A percentile compares a stretch with the other conserved stretches of the same genome.
Conservation (phyloP, 2,329 filamentous ascomycete species). For the Cytospora piceae region DNA sequence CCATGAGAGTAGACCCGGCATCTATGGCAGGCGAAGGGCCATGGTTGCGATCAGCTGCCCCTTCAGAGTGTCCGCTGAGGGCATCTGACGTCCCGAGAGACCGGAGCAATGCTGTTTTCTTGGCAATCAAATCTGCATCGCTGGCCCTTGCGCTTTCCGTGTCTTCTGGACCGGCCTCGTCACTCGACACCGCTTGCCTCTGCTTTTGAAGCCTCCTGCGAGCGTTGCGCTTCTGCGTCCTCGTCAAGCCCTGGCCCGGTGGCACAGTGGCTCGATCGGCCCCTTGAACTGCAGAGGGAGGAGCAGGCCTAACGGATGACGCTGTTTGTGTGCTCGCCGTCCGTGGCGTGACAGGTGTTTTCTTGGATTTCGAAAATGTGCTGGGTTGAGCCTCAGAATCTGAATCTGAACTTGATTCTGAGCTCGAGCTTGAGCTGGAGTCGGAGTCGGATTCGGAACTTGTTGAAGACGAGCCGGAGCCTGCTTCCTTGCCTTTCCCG, state of each 20-base stretch:
- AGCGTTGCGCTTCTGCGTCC: constrained; percentile 57
- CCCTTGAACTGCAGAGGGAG: neutral
- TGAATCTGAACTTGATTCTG: constrained; percentile 39
- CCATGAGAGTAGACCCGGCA: constrained; percentile 14
- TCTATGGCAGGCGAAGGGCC: neutral
- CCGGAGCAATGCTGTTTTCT: constrained; percentile 47
- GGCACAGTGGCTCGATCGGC: constrained; percentile 21
- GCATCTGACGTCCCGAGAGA: constrained; percentile 12
- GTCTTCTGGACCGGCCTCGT: constrained; percentile 5
- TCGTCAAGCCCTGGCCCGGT: constrained; percentile 40
- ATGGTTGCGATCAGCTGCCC: constrained; percentile 33
- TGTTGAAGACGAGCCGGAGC: constrained; percentile 24
- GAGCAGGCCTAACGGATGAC: neutral
- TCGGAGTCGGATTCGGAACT: constrained; percentile 33
- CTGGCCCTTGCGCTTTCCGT: constrained; percentile 8
- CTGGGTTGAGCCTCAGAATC: constrained; percentile 42
- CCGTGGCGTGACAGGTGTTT: neutral
- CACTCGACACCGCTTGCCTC: constrained; percentile 25
- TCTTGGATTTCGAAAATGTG: constrained; percentile 30
- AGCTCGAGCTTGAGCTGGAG: constrained; percentile 41
- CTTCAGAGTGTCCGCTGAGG: constrained; percentile 1
- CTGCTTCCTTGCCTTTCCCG: neutral
- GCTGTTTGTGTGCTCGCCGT: neutral
- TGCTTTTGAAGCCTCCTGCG: constrained; percentile 45
- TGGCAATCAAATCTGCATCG: constrained; percentile 40